Evolutionary conservation across 805 yeast species (phyloP).

Genomic region (Saturnispora diversa): DNA sequence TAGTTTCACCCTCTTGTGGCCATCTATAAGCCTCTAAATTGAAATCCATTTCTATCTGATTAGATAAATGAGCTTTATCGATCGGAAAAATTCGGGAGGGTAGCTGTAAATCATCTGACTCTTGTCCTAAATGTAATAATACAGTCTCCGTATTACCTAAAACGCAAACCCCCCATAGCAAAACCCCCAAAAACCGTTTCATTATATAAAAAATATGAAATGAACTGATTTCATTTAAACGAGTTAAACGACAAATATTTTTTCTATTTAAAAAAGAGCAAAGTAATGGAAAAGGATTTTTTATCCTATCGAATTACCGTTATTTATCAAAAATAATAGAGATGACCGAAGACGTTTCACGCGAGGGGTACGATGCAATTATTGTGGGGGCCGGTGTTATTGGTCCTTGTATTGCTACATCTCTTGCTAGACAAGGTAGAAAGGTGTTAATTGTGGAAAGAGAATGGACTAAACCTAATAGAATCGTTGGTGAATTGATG

Average conservation of each 20-base stretch:
- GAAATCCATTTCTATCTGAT: neutral
- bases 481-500: slow-evolving; percentile 94
- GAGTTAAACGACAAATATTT: slow-evolving; percentile 7
- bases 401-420: slow-evolving; percentile 90
- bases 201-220: too few species aligned
- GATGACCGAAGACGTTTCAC: slow-evolving; percentile 1
- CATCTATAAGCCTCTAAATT: neutral
- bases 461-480: slow-evolving; percentile 86
- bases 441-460: slow-evolving; percentile 73
- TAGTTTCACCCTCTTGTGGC: neutral
- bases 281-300: too few species aligned
- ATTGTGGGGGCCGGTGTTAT: slow-evolving; percentile 98
- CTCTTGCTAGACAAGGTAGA: slow-evolving; percentile 84
- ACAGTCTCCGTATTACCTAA: too few species aligned
- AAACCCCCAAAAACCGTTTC: too few species aligned
- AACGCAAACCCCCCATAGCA: too few species aligned
- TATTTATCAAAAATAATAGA: neutral
- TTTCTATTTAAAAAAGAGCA: neutral
- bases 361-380: slow-evolving; percentile 58
- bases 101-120: neutral
- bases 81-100: too few species aligned
- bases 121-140: too few species aligned
- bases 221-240: too few species aligned
- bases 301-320: neutral
- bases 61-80: neutral